Percentiles rank a stretch among this genome's conserved stretches.
phyloP scores from a whole-genome alignment of 148 eudicot species.

The Suaeda aralocaspica region DNA sequence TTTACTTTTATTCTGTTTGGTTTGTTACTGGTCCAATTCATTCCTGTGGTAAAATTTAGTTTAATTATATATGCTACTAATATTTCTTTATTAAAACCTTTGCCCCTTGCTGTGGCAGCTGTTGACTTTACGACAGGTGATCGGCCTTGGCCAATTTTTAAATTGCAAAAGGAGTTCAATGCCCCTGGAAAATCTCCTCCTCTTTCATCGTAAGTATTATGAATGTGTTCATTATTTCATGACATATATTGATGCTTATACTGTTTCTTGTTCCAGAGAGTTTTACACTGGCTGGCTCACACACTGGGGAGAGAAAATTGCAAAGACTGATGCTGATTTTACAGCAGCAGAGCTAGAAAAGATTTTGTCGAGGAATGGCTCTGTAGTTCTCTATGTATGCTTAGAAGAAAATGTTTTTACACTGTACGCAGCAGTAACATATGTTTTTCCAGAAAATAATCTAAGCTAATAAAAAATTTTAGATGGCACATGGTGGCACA shows the following conservation, averaged over 20 bases:
- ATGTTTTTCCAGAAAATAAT: slow-evolving; percentile 18
- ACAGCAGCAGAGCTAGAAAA: slow-evolving; percentile 71
- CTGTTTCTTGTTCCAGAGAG: slow-evolving; percentile 49
- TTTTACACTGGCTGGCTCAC: slow-evolving; percentile 99
- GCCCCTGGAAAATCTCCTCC: slow-evolving; percentile 96
- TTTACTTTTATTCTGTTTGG: background rate
- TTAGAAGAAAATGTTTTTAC: slow-evolving; percentile 17
- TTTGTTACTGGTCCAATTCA: background rate
- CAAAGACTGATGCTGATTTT: slow-evolving; percentile 63
- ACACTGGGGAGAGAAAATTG: slow-evolving; percentile 87
- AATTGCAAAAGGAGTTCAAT: slow-evolving; percentile 89
- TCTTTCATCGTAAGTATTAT: slow-evolving; percentile 70
- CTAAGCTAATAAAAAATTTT: slow-evolving; percentile 23
- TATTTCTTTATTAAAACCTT: background rate
- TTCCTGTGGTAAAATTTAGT: background rate
- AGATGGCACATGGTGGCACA: slow-evolving; percentile 99
- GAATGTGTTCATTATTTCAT: slow-evolving; percentile 9
- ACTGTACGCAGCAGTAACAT: background rate
- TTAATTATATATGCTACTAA: background rate
- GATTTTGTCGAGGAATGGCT: slow-evolving; percentile 73
- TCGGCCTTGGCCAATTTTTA: slow-evolving; percentile 84
- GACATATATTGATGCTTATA: slow-evolving; percentile 19
- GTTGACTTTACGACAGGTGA: slow-evolving; percentile 92
- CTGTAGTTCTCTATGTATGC: slow-evolving; percentile 93
- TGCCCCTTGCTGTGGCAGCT: slow-evolving; percentile 37